Percentiles rank a stretch among this genome's conserved stretches.
Evolutionary conservation across 345 rosid species (phyloP).

Genomic region (Erysimum cheiranthoides): DNA sequence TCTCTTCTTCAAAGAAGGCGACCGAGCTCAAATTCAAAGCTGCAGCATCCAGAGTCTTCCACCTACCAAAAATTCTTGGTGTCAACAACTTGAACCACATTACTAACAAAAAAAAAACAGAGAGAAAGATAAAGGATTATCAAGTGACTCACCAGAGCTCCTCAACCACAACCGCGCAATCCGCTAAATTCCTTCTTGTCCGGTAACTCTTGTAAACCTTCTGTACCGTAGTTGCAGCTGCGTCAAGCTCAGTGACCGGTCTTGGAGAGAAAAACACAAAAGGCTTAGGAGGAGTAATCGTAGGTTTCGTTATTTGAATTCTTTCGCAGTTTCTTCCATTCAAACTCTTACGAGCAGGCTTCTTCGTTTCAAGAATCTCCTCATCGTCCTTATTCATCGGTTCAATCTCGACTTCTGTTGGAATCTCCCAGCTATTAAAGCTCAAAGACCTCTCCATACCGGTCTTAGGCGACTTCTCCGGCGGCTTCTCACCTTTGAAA

Average conservation of each 20-base stretch:
- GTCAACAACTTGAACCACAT: conserved; percentile 29
- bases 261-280: conserved; percentile 59
- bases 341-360: conserved; percentile 25
- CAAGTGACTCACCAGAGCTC: conserved; percentile 66
- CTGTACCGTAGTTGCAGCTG: conserved; percentile 82
- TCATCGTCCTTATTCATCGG: conserved; percentile 16
- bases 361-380: conserved; percentile 16
- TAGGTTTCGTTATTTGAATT: conserved; percentile 52
- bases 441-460: conserved; percentile 49
- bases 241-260: conserved; percentile 64
- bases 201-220: conserved; percentile 92
- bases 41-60: conserved; percentile 72
- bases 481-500: conserved; percentile 44
- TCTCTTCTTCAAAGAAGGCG: conserved; percentile 60
- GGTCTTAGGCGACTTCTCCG: conserved; percentile 32
- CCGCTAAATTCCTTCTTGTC: conserved; percentile 83
- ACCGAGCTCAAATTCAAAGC: conserved; percentile 57
- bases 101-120: conserved; percentile 19
- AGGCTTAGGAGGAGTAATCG: conserved; percentile 54
- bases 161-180: conserved; percentile 74
- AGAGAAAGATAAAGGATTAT: conserved; percentile 11
- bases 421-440: conserved; percentile 54
- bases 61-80: conserved; percentile 48
- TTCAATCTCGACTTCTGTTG: conserved; percentile 23
- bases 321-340: conserved; percentile 38